A percentile compares a stretch with the other conserved stretches of the same genome.
Conservation (phyloP, 352 stramenopile genomes). For the Phytopythium vexans region DNA sequence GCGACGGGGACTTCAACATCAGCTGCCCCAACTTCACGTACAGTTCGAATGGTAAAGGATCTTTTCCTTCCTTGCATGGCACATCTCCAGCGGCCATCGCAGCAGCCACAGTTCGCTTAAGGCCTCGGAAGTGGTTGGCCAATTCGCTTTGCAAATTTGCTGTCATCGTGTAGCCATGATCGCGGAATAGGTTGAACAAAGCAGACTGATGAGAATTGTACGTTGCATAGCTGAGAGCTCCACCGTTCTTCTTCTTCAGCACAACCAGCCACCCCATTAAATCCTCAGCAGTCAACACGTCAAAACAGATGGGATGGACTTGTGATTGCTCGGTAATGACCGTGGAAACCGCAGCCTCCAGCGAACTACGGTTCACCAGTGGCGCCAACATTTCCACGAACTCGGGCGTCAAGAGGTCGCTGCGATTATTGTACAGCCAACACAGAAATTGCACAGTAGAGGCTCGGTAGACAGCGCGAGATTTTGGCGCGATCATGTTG, state of each 20-base stretch:
- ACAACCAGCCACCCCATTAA: conserved; percentile 14
- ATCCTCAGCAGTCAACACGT: conserved; percentile 4
- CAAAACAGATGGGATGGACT: conserved; percentile 9
- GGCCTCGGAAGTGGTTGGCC: conserved; percentile 7
- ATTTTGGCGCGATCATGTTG: conserved; percentile 10
- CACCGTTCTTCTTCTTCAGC: conserved; percentile 9
- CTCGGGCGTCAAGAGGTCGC: background rate
- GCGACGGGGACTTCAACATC: conserved; percentile 5
- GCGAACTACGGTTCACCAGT: too few relatives aligned
- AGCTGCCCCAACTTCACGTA: conserved; percentile 3
- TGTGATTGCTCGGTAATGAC: conserved; percentile 5
- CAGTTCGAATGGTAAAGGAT: conserved; percentile 9
- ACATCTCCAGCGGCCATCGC: too few relatives aligned
- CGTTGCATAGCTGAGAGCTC: conserved; percentile 10
- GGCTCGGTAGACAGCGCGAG: background rate
- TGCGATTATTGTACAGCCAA: conserved; percentile 9
- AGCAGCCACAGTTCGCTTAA: conserved; percentile 5
- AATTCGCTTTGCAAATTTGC: background rate
- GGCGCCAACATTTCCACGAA: background rate
- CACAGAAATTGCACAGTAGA: conserved; percentile 7
- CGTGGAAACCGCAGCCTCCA: background rate
- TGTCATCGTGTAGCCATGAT: conserved; percentile 5
- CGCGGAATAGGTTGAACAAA: conserved; percentile 11
- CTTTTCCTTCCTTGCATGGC: conserved; percentile 10
- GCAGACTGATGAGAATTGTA: conserved; percentile 11